Evolutionary conservation across 176 grass and related monocot species (phyloP).

Genomic region (Thalia dealbata): DNA sequence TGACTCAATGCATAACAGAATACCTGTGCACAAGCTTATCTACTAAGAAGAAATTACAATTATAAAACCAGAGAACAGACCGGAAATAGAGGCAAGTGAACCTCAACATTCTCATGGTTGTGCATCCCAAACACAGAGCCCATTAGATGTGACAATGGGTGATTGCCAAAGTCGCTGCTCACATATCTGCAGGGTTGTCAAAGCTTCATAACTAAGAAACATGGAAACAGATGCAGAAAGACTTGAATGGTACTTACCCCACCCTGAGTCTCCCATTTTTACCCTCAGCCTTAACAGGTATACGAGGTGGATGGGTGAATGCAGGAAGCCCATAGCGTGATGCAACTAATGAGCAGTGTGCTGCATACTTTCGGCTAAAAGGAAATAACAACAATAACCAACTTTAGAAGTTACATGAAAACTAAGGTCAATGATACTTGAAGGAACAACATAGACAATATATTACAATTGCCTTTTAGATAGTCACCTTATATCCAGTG

Average conservation of each 20-base stretch:
- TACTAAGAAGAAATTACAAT: neutral
- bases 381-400: neutral
- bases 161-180: conserved; percentile 91
- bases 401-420: neutral
- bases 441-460: neutral
- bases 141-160: conserved; percentile 95
- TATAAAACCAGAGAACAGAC: neutral
- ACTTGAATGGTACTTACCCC: conserved; percentile 39
- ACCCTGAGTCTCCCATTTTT: conserved; percentile 52
- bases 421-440: neutral
- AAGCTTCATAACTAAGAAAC: conserved; percentile 3
- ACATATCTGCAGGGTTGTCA: conserved; percentile 50
- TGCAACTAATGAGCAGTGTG: conserved; percentile 67
- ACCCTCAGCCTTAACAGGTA: conserved; percentile 50
- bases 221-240: neutral
- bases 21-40: conserved; percentile 24
- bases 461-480: neutral
- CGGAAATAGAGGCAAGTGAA: conserved; percentile 12
- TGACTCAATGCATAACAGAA: conserved; percentile 90
- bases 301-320: conserved; percentile 48
- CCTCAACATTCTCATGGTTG: conserved; percentile 61
- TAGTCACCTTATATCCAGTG: conserved; percentile 72
- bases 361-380: conserved; percentile 65
- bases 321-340: conserved; percentile 57
- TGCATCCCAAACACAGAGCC: conserved; percentile 91